A percentile compares a stretch with the other conserved stretches of the same genome.
Conservation (phyloP, 306 rosid species). For the Acacia melanoxylon region DNA sequence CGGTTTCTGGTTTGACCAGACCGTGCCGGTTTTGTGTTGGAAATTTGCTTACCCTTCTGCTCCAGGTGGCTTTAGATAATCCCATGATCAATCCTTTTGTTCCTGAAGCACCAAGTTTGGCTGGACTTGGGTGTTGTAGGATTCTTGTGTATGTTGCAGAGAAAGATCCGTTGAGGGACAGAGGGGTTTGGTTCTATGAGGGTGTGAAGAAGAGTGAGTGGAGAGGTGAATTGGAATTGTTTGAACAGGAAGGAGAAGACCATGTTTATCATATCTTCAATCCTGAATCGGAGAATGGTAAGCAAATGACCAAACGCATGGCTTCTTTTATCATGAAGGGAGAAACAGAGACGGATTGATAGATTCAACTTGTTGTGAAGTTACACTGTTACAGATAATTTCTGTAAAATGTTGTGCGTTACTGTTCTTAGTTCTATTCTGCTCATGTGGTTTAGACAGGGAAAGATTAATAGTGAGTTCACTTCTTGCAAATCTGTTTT, state of each 20-base stretch:
- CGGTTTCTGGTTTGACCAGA: too few species aligned
- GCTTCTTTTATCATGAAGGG: constrained; percentile 10
- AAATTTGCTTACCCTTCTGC: constrained; percentile 35
- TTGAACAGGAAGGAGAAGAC: constrained; percentile 25
- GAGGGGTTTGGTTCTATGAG: constrained; percentile 38
- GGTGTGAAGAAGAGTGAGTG: constrained; percentile 42
- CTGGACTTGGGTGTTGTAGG: constrained; percentile 36
- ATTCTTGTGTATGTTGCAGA: constrained; percentile 36
- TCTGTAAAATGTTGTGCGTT: neutral
- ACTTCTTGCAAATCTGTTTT: neutral
- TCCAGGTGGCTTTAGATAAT: constrained; percentile 30
- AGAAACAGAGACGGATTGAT: neutral
- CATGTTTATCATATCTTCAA: constrained; percentile 24
- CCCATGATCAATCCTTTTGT: constrained; percentile 36
- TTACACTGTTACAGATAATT: neutral
- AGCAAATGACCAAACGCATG: neutral
- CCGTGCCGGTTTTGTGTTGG: too few species aligned
- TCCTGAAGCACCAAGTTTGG: constrained; percentile 36
- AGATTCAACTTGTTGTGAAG: too few species aligned
- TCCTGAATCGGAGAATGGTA: neutral
- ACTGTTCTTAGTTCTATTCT: neutral
- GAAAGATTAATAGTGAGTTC: neutral
- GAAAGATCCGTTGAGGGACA: constrained; percentile 27
- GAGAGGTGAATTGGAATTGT: constrained; percentile 33
- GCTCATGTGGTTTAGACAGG: neutral